phyloP scores from a whole-genome alignment of 495 filamentous ascomycete species.

The Podospora pseudocomata region DNA sequence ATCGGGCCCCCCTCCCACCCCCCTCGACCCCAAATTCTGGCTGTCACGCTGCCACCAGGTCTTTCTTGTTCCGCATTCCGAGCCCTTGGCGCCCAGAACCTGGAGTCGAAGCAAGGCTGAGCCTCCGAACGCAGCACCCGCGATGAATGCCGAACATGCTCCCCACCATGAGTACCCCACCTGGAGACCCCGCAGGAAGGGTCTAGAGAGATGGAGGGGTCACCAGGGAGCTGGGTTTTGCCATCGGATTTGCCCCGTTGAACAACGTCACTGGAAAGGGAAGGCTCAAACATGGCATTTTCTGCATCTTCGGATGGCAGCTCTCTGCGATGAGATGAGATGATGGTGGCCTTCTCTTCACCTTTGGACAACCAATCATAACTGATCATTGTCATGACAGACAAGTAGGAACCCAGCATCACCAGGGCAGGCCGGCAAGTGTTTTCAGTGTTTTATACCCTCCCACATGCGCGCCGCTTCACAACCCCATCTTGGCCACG shows the following conservation, averaged over 20 bases:
- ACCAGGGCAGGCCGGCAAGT: background rate
- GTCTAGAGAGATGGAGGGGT: background rate
- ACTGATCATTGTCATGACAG: background rate
- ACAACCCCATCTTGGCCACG: background rate
- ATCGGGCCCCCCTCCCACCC: too few species aligned
- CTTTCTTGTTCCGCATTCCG: background rate
- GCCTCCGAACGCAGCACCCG: background rate
- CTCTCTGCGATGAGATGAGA: background rate
- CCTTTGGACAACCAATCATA: too few species aligned
- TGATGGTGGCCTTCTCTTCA: background rate
- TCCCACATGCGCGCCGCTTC: background rate
- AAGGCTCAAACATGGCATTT: background rate
- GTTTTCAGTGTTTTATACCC: background rate
- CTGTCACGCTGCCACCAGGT: background rate
- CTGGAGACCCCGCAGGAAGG: background rate
- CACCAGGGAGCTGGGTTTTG: background rate
- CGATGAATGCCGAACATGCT: background rate
- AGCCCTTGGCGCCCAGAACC: background rate
- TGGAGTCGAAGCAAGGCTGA: background rate
- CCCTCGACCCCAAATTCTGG: background rate
- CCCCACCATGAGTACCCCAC: background rate
- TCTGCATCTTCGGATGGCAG: background rate
- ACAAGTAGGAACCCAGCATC: background rate
- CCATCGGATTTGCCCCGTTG: background rate
- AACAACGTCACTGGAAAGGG: background rate